Conservation (phyloP, 805 yeast genomes). For the Groenewaldozyma salmanticensis region DNA sequence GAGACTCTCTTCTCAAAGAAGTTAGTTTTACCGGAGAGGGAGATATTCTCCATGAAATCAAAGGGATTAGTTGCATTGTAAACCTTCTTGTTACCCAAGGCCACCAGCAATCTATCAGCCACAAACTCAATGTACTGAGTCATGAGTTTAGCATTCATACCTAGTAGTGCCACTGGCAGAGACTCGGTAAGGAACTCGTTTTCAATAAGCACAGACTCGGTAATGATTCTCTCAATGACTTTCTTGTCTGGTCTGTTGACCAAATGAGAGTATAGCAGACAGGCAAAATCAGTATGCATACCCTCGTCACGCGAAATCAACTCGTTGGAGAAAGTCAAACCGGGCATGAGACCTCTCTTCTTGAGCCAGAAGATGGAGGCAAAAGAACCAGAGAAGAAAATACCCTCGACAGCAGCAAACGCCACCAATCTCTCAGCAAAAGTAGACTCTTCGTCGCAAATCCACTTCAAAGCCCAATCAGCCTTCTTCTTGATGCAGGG, state of each 20-base stretch:
- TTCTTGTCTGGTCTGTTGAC: constrained; percentile 75
- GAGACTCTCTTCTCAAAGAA: constrained; percentile 98
- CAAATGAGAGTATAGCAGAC: constrained; percentile 86
- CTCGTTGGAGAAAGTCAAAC: constrained; percentile 95
- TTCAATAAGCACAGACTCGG: constrained; percentile 93
- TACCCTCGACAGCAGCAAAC: constrained; percentile 98
- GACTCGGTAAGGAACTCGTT: constrained; percentile 93
- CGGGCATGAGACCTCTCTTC: constrained; percentile 99
- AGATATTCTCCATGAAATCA: constrained; percentile 98
- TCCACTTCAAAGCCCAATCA: constrained; percentile 99
- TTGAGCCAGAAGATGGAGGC: constrained; percentile 98
- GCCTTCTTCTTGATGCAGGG: constrained; percentile 97
- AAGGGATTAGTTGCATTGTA: constrained; percentile 89
- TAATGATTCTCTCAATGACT: constrained; percentile 75
- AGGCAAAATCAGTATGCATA: constrained; percentile 96
- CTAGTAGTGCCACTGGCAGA: constrained; percentile 82
- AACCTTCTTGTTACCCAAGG: constrained; percentile 83
- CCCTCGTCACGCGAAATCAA: constrained; percentile 98
- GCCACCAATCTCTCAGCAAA: constrained; percentile 96
- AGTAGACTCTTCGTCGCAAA: constrained; percentile 73
- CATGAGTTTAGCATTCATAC: constrained; percentile 92
- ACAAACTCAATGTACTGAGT: constrained; percentile 96
- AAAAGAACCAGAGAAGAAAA: constrained; percentile 95
- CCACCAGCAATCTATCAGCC: constrained; percentile 88
- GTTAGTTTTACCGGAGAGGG: constrained; percentile 97